Conservation (phyloP, 805 yeast genomes). For the Sugiyamaella lignohabitans region DNA sequence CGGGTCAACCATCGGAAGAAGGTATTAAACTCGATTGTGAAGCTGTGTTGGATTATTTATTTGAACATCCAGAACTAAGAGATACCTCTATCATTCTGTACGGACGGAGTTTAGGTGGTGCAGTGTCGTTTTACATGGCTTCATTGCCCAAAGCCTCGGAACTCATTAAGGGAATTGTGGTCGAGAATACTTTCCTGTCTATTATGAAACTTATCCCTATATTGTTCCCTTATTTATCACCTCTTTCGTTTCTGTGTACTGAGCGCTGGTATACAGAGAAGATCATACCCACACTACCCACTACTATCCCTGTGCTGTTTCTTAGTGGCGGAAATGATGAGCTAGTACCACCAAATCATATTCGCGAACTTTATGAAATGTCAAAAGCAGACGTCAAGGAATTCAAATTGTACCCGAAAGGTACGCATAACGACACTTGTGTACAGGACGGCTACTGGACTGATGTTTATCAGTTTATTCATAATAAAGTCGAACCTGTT, state of each 20-base stretch:
- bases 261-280: conserved; percentile 78
- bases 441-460: conserved; percentile 75
- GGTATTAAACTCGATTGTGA: conserved; percentile 84
- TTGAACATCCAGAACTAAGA: conserved; percentile 45
- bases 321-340: conserved; percentile 76
- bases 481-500: conserved; percentile 11
- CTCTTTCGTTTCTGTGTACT: conserved; percentile 56
- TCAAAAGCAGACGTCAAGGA: conserved; percentile 47
- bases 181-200: conserved; percentile 83
- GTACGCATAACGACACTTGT: conserved; percentile 81
- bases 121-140: conserved; percentile 80
- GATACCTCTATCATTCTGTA: conserved; percentile 57
- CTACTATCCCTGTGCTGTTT: conserved; percentile 58
- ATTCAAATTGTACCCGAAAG: conserved; percentile 48
- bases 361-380: conserved; percentile 51
- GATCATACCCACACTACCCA: conserved; percentile 45
- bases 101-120: conserved; percentile 93
- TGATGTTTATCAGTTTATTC: conserved; percentile 45
- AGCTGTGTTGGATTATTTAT: conserved; percentile 55
- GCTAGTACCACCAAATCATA: conserved; percentile 84
- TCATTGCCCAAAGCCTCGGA: conserved; percentile 41
- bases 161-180: conserved; percentile 53
- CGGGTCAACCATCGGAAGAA: conserved; percentile 66
- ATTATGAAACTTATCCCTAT: conserved; percentile 56
- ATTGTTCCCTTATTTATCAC: conserved; percentile 60